phyloP scores from a whole-genome alignment of 345 rosid genomes.

The Kandelia obovata region DNA sequence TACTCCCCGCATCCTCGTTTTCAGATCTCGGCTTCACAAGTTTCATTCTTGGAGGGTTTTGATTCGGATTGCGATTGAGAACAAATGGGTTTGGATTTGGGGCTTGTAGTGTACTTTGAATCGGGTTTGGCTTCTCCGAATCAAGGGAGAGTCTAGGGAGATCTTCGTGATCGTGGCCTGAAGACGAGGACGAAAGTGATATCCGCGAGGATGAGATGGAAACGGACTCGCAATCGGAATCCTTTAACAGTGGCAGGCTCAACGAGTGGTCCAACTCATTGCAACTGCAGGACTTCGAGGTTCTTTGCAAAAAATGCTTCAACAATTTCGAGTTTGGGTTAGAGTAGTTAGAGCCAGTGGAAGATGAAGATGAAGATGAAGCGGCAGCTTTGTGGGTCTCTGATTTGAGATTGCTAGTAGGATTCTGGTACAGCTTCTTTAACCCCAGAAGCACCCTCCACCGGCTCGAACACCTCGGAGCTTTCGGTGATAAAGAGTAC shows the following conservation, averaged over 20 bases:
- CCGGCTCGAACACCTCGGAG: constrained; percentile 86
- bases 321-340: constrained; percentile 44
- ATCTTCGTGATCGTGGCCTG: constrained; percentile 84
- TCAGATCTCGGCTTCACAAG: constrained; percentile 51
- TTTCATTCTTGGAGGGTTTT: constrained; percentile 56
- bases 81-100: constrained; percentile 56
- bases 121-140: constrained; percentile 47
- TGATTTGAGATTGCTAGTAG: constrained; percentile 30
- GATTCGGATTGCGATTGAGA: constrained; percentile 35
- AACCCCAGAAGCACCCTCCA: constrained; percentile 85
- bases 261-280: constrained; percentile 40
- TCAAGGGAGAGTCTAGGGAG: constrained; percentile 75
- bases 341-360: not conserved
- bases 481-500: constrained; percentile 64
- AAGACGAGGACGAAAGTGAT: constrained; percentile 89
- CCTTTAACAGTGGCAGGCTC: constrained; percentile 65
- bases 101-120: not conserved
- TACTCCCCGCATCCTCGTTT: constrained; percentile 35
- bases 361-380: constrained; percentile 21
- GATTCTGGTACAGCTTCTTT: constrained; percentile 49
- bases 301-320: constrained; percentile 63
- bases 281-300: constrained; percentile 43
- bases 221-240: constrained; percentile 59
- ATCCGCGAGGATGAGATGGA: constrained; percentile 67
- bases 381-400: constrained; percentile 19